Evolutionary conservation across 352 stramenopile genomes (phyloP).

Genomic region (Globisporangium solare): DNA sequence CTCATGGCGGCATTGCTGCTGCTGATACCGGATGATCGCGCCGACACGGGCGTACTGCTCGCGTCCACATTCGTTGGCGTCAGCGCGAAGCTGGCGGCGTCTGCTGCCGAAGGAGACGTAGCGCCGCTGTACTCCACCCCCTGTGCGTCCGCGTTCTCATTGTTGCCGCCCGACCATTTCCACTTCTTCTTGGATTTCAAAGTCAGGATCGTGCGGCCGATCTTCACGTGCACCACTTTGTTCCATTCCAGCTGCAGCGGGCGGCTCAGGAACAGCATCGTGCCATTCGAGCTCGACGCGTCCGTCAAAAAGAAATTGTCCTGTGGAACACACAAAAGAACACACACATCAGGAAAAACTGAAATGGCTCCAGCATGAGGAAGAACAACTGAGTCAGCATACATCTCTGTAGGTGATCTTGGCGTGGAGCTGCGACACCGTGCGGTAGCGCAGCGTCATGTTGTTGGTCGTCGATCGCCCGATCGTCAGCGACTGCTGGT

Average conservation of each 20-base stretch:
- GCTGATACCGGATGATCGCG: conserved; percentile 1
- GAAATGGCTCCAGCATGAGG: not conserved
- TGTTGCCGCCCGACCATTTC: conserved; percentile 60
- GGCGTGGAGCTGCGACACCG: conserved; percentile 80
- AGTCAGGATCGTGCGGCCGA: conserved; percentile 78
- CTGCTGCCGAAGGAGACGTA: not conserved
- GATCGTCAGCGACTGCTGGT: conserved; percentile 72
- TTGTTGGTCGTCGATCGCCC: conserved; percentile 81
- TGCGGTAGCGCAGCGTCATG: conserved; percentile 82
- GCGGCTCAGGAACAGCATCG: conserved; percentile 80
- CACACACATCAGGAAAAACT: conserved; percentile 2
- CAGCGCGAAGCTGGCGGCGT: not conserved
- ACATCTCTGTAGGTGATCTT: conserved; percentile 82
- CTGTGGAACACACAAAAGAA: conserved; percentile 22
- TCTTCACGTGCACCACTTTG: conserved; percentile 80
- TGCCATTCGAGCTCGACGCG: conserved; percentile 76
- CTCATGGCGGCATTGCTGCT: conserved; percentile 1
- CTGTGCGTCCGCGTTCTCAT: conserved; percentile 29
- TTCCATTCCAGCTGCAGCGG: conserved; percentile 81
- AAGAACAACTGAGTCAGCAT: conserved; percentile 10
- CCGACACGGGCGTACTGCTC: conserved; percentile 6
- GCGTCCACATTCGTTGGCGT: conserved; percentile 12
- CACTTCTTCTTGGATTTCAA: conserved; percentile 83
- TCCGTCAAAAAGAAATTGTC: conserved; percentile 77
- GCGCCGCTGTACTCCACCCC: conserved; percentile 11